A percentile compares a stretch with the other conserved stretches of the same genome.
Evolutionary conservation across 768 basidiomycete genomes (phyloP).

Genomic region (Termitomyces eurrhizus): DNA sequence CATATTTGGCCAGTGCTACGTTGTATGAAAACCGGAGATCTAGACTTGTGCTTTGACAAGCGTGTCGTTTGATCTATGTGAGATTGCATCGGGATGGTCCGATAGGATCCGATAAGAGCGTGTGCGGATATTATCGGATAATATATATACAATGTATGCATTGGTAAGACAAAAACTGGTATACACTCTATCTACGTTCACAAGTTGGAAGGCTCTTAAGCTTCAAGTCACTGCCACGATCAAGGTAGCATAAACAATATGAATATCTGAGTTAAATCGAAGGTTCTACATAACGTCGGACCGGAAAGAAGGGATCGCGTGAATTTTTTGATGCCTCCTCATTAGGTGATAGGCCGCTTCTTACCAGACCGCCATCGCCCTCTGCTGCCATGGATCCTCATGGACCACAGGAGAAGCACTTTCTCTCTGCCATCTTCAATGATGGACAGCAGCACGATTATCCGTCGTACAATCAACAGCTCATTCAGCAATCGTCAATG

Average conservation of each 20-base stretch:
- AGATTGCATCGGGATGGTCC: neutral
- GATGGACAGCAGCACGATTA: slow-evolving; percentile 14
- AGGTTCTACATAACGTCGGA: neutral
- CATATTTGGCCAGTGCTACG: too few relatives aligned
- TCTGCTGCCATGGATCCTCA: slow-evolving; percentile 14
- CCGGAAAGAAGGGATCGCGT: slow-evolving; percentile 6
- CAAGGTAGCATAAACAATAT: neutral
- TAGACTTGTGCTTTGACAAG: too few relatives aligned
- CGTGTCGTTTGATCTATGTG: neutral
- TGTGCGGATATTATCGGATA: neutral
- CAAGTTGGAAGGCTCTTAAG: neutral
- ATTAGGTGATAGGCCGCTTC: neutral
- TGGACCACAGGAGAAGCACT: slow-evolving; percentile 20
- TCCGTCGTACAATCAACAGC: slow-evolving; percentile 9
- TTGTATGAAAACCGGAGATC: too few relatives aligned
- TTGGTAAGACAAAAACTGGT: neutral
- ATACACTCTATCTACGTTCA: neutral
- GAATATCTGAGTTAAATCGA: neutral
- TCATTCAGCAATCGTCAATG: slow-evolving; percentile 13
- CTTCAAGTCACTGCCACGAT: neutral
- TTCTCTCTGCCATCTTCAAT: slow-evolving; percentile 19
- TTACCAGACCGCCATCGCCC: slow-evolving; percentile 4
- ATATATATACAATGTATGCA: neutral
- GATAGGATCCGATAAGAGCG: neutral
- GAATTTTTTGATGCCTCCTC: slow-evolving; percentile 1